Evolutionary conservation across 257 asterid genomes (phyloP).

Genomic region (Paraleonurus japonicus): DNA sequence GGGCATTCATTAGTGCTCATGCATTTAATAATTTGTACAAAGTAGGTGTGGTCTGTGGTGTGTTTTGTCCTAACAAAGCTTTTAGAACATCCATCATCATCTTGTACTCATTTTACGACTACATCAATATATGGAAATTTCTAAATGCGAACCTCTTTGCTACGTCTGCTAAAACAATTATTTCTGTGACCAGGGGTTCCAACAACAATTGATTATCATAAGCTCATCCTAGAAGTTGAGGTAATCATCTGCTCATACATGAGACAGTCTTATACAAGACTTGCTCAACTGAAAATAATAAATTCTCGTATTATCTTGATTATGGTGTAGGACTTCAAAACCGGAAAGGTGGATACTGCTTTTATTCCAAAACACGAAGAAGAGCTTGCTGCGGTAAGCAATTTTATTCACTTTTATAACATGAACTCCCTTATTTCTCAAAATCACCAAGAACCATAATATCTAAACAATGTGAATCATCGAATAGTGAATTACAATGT

Average conservation of each 20-base stretch:
- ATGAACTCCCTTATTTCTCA: neutral
- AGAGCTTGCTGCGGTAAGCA: conserved; percentile 92
- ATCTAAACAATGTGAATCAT: too few species aligned
- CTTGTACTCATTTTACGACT: neutral
- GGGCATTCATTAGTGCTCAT: neutral
- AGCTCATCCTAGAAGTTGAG: conserved; percentile 95
- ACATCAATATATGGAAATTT: neutral
- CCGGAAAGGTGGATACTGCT: conserved; percentile 93
- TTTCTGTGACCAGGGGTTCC: conserved; percentile 72
- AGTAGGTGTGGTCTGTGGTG: neutral
- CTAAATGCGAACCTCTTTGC: neutral
- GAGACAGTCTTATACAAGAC: too few species aligned
- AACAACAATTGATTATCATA: conserved; percentile 95
- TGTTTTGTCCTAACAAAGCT: neutral
- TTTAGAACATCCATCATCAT: neutral
- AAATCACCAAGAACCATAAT: neutral
- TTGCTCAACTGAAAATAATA: neutral
- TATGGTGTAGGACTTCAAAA: conserved; percentile 72
- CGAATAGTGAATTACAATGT: too few species aligned
- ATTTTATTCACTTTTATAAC: conserved; percentile 10
- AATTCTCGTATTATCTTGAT: neutral
- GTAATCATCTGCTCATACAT: conserved; percentile 49
- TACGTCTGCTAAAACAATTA: conserved; percentile 13
- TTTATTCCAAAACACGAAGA: conserved; percentile 96
- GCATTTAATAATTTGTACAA: neutral